Percentiles rank a stretch among this genome's conserved stretches.
Evolutionary conservation across 108 stramenopile genomes (phyloP).

Genomic region (Discostella stelligeroides): DNA sequence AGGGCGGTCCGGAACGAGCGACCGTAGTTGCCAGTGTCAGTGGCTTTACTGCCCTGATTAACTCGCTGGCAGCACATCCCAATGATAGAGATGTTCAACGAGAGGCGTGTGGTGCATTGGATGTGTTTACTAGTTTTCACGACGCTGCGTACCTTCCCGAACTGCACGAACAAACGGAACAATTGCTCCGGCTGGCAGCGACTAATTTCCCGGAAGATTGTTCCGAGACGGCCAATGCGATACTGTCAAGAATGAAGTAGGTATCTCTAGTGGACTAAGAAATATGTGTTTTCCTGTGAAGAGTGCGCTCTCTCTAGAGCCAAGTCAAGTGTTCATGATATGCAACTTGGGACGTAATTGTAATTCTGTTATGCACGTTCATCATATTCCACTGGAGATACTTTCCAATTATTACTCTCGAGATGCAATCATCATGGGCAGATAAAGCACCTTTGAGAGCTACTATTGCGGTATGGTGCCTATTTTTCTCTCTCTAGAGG

Average conservation of each 20-base stretch:
- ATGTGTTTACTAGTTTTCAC: conserved; percentile 57
- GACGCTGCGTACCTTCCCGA: conserved; percentile 81
- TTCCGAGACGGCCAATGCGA: conserved; percentile 40
- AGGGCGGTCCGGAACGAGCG: conserved; percentile 76
- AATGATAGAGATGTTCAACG: conserved; percentile 57
- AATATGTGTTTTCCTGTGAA: no score
- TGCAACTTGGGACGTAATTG: no score
- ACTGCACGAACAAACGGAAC: conserved; percentile 67
- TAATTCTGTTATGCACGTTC: no score
- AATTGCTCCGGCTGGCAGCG: conserved; percentile 65
- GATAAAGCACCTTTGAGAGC: no score
- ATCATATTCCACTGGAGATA: no score
- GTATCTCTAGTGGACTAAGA: no score
- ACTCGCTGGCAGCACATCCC: conserved; percentile 78
- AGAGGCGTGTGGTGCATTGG: conserved; percentile 67
- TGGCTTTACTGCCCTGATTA: conserved; percentile 81
- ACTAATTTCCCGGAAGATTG: conserved; percentile 71
- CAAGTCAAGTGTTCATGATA: no score
- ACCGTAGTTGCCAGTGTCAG: conserved; percentile 81
- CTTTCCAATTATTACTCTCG: no score
- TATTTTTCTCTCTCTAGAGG: no score
- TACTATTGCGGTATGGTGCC: no score
- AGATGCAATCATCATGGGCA: no score
- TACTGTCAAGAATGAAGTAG: conserved; percentile 48
- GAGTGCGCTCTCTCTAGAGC: no score